Percentiles rank a stretch among this genome's conserved stretches.
These are phyloP conservation scores for Phytophthora constricta DNA, from an alignment of 352 stramenopile genomes.

Conservation along the genomic window DNA sequence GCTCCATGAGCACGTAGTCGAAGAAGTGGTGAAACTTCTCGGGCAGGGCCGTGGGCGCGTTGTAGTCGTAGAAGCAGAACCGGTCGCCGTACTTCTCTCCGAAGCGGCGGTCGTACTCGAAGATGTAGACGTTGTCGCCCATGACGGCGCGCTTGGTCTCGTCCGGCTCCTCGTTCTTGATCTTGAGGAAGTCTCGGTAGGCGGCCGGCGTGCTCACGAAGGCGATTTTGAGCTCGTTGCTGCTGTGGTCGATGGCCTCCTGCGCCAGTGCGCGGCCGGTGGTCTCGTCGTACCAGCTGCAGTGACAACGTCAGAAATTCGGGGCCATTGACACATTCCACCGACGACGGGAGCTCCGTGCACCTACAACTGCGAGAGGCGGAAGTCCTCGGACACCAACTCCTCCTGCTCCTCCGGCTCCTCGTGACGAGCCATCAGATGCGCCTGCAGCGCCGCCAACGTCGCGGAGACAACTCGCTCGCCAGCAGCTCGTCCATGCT, in stretches of 20 bases:
- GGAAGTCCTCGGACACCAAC: conserved; percentile 54
- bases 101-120: conserved; percentile 59
- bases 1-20: conserved; percentile 59
- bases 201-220: conserved; percentile 59
- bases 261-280: conserved; percentile 49
- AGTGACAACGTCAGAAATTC: neutral
- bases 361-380: conserved; percentile 57
- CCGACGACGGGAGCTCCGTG: neutral
- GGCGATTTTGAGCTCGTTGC: conserved; percentile 43
- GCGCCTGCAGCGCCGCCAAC: conserved; percentile 51
- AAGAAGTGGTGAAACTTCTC: conserved; percentile 63
- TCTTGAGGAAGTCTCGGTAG: conserved; percentile 47
- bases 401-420: conserved; percentile 28
- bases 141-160: conserved; percentile 31
- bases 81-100: conserved; percentile 53
- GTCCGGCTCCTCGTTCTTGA: conserved; percentile 38
- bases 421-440: conserved; percentile 38
- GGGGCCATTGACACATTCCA: neutral
- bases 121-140: conserved; percentile 56
- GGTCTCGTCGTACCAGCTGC: conserved; percentile 52
- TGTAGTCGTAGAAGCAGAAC: conserved; percentile 66
- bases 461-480: conserved; percentile 53
- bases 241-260: conserved; percentile 55
- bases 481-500: conserved; percentile 45
- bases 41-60: conserved; percentile 42